phyloP scores from a whole-genome alignment of 2,329 filamentous ascomycete species.

The Ophiostoma ulmi region DNA sequence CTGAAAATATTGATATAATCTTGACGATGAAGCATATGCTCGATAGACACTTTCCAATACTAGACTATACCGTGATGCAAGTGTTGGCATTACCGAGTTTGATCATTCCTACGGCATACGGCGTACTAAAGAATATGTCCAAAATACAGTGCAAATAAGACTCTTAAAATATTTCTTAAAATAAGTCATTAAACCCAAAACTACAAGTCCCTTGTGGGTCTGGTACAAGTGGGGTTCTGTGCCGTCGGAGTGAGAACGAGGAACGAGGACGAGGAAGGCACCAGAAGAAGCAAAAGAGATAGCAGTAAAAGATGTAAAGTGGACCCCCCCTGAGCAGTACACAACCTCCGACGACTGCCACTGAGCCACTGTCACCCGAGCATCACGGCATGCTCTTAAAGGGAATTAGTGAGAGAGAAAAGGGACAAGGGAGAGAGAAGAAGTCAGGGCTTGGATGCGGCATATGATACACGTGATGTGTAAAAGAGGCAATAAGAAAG shows the following conservation, averaged over 20 bases:
- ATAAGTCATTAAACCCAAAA: neutral
- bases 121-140: neutral
- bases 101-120: neutral
- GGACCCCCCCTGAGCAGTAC: slow-evolving; percentile 7
- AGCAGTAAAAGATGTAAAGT: neutral
- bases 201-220: slow-evolving; percentile 3
- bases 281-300: neutral
- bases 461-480: neutral
- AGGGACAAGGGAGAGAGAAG: neutral
- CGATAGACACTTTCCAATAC: neutral
- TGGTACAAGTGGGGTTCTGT: neutral
- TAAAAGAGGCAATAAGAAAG: neutral
- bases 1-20: neutral
- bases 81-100: neutral
- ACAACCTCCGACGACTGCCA: neutral
- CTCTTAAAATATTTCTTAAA: neutral
- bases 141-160: slow-evolving; percentile 11
- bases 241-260: neutral
- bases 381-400: neutral
- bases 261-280: slow-evolving; percentile 3
- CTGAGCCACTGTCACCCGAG: neutral
- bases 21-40: neutral
- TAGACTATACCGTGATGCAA: neutral
- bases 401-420: neutral
- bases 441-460: neutral